These are phyloP conservation scores for Gnomoniopsis smithogilvyi DNA, from an alignment of 2,329 filamentous ascomycete genomes.

Conservation along the genomic window DNA sequence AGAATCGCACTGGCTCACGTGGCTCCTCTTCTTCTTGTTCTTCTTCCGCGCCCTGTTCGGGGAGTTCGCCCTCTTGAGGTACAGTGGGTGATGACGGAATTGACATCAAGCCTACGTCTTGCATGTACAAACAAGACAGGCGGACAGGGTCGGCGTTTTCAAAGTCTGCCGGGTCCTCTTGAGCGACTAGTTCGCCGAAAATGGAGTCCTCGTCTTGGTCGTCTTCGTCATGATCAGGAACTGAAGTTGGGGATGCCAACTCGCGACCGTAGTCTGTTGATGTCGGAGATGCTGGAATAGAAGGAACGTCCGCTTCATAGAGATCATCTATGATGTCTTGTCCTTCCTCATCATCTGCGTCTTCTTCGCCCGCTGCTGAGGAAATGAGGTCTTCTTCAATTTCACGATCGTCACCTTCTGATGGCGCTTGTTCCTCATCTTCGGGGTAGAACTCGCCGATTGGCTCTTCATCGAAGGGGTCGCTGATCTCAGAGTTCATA, in stretches of 20 bases:
- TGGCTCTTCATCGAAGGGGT: background rate
- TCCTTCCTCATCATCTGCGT: background rate
- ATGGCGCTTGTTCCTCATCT: background rate
- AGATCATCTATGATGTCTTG: background rate
- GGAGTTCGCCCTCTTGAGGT: constrained; percentile 1
- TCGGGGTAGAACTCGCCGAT: background rate
- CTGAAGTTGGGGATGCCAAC: background rate
- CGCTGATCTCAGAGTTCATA: background rate
- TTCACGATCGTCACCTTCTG: background rate
- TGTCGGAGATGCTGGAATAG: constrained; percentile 4
- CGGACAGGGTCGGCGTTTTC: background rate
- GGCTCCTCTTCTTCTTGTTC: background rate
- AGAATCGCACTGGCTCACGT: constrained; percentile 4
- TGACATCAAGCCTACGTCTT: background rate
- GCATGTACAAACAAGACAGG: constrained; percentile 7
- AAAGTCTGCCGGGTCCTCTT: background rate
- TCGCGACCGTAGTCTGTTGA: constrained; percentile 1
- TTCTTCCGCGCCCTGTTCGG: background rate
- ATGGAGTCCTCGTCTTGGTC: background rate
- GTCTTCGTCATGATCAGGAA: background rate
- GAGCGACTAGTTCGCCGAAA: background rate
- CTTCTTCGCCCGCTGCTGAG: background rate
- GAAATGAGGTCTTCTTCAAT: background rate
- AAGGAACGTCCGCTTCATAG: background rate
- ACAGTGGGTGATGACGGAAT: background rate